Base-by-base conservation (phyloP, 1,284 basidiomycete species). In the Phenoliferia sp. region DNA sequence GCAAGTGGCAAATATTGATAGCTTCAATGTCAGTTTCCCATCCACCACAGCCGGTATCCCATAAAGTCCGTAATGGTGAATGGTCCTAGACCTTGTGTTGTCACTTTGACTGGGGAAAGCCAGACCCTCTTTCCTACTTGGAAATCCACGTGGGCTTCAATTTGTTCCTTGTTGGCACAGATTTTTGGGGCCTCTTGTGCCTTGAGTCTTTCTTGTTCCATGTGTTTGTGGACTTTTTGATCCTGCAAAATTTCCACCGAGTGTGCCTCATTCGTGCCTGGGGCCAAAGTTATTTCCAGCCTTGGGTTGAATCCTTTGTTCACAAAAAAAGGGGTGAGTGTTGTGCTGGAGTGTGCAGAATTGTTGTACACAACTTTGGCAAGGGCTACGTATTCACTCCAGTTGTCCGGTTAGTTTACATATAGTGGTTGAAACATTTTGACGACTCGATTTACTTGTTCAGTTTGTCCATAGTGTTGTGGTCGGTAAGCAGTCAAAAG, bases 281-380 rank as follows among this genome's bases (percentile, higher is more conserved):
- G 78, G 9, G 73, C 63, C 0, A 78, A 77, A 60, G 80, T 75
- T 61, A 69, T 33, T 16, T 66, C 31, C 31, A 66, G 48, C 3
- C 26, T 36, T 62, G 69, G 61, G 74, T 68, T 66, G 64, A 31
- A 31, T 48, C 59, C 57, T 68, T 36, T 60, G 59, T 69, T 33
- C 59, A 63, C 36, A 57, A 39, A 34, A 68, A 74, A 34, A 68
- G 63, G 55, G 33, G 64, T 44, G 56, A 78, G 74, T 6, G 74
- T 66, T 15, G 79, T 83, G 3, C 79, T 76, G 1, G 68, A 57
- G 33, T 77, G 44, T 70, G 61, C 59, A 77, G 81, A 26, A 74
- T 83, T 83, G 71, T 85, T 84, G 74, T 81, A 83, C 0, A 77
- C 75, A 66, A 85, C 85, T 70, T 83, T 80, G 0, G 81, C 81